These are phyloP conservation scores for Rhynchospora tenuis DNA, from an alignment of 176 grass and related monocot genomes.

Conservation along the genomic window DNA sequence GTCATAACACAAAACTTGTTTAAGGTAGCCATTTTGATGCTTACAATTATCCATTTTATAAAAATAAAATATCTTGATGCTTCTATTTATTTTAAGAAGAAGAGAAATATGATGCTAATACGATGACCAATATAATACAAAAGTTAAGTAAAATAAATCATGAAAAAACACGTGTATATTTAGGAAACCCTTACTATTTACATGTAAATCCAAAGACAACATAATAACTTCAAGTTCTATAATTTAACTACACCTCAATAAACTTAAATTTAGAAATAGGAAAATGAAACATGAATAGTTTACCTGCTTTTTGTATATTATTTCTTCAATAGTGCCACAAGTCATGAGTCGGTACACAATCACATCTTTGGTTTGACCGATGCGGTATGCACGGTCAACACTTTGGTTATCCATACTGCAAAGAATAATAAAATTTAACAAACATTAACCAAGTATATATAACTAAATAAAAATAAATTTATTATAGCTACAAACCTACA, in stretches of 20 bases:
- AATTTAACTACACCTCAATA: background rate
- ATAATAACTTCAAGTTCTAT: background rate
- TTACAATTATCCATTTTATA: background rate
- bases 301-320: slow-evolving; percentile 97
- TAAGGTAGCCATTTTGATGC: no score
- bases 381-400: slow-evolving; percentile 78
- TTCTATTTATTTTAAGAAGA: background rate
- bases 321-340: slow-evolving; percentile 84
- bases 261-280: background rate
- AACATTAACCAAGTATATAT: background rate
- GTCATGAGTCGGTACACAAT: slow-evolving; percentile 89
- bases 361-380: slow-evolving; percentile 83
- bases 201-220: no score
- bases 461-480: no score
- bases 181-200: no score
- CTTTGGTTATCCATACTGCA: slow-evolving; percentile 90
- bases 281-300: background rate
- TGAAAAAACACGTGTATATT: no score
- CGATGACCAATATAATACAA: no score
- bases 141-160: no score
- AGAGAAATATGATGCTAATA: background rate
- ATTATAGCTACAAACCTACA: no score
- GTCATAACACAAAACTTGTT: no score
- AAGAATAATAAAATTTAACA: slow-evolving; percentile 20
- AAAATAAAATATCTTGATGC: no score